Base-by-base conservation (phyloP, 208 protist species). In the Histomonas meleagridis region DNA sequence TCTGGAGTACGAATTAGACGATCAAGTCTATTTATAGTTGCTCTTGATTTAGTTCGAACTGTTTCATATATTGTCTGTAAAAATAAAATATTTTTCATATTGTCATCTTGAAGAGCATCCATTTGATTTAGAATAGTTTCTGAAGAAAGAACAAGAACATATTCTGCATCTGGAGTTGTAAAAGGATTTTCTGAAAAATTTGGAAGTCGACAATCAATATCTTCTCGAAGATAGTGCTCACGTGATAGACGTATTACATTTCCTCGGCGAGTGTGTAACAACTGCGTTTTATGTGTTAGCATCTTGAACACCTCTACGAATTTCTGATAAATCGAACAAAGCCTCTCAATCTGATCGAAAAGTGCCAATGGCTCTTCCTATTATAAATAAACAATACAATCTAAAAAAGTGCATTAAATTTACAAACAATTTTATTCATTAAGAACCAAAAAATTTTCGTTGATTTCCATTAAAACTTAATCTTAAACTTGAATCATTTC, bases 81-180 rank as follows among this genome's bases (percentile, higher is more conserved):
- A 86, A 86, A 57, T 4, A 86, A 18, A 38, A 86, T 46, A 55
- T 86, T 86, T 32, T 26, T 86, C 16, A 86, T 40, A 32, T 21
- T 26, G 26, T 46, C 40, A 43, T 86, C 16, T 26, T 51, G 46
- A 28, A 86, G 38, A 28, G 76, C 40, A 43, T 86, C 76, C 26
- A 86, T 86, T 55, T 86, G 76, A 49, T 86, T 86, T 18, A 86
- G 16, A 32, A 86, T 49, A 38, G 76, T 86, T 46, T 86, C 76
- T 9, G 76, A 51, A 55, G 51, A 40, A 28, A 86, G 43, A 18
- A 48, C 76, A 9, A 86, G 35, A 55, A 86, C 76, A 57, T 51
- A 86, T 55, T 86, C n/a, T 51, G 76, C 76, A 9, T 86, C 76
- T 79, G 46, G 40, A 32, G 70, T 79, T 79, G 70, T 79, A 43